Evolutionary conservation across 1,284 basidiomycete genomes (phyloP), one percentile per base, ranked within the genome.

Genomic region (Ganoderma lucidum): DNA sequence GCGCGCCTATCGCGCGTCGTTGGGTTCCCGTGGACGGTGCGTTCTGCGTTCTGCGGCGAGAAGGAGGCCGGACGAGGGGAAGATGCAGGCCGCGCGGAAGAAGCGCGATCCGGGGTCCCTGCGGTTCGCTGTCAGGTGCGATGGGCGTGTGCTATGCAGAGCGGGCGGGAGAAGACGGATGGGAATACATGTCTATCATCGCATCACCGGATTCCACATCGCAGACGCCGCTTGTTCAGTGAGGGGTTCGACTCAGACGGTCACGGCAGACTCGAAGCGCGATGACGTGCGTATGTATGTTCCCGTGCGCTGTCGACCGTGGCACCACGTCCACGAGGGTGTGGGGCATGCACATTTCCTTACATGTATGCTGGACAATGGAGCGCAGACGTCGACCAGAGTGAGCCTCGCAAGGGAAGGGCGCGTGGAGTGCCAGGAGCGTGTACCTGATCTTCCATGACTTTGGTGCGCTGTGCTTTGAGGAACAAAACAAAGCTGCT

Each of bases 41-140:
- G 51, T 64, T 67, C 65, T 19, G 32, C 32, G 55, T 35, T 58
- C 32, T 65, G 69, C 65, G 60, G 65, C 37, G 69, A 9, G 60
- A 59, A 67, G 69, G 55, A 42, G 65, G 59, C n/a, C 17, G 23
- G 39, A 23, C 23, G n/a, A 30, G 59, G 35, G 19, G 17, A 39
- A 39, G 32, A 19, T 5, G 35, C 14, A 37, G 32, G 9, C 2
- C 35, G 56, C 56, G 56, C 12, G 39, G 32, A 6, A 28, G 56
- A 32, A 58, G 56, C 28, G 39, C 19, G 58, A 41, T 61, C 23
- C 59, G 59, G 59, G 59, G 59, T 61, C 59, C 59, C n/a, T 15
- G 39, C 9, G 5, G 59, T 61, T 61, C 39, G 39, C 59, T 14
- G 59, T 42, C 59, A 61, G 37, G 9, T 42, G 35, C 56, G 56